phyloP scores from a whole-genome alignment of 805 yeast genomes.

The Pichia ethanolica region DNA sequence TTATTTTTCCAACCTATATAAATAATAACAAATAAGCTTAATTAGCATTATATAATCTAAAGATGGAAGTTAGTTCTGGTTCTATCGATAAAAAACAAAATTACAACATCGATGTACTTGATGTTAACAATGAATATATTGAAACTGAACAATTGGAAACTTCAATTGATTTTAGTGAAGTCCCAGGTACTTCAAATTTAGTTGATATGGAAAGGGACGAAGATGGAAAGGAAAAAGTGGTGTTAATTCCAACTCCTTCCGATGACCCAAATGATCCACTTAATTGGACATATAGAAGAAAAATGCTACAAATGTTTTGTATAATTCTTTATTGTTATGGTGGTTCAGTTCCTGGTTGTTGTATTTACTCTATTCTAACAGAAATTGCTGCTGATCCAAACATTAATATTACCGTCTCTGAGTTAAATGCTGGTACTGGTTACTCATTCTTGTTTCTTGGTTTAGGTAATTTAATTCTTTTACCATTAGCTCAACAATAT shows the following conservation, averaged over 20 bases:
- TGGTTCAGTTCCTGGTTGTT: conserved; percentile 21
- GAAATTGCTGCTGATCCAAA: conserved; percentile 25
- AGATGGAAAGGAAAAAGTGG: conserved; percentile 28
- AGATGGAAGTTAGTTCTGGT: background rate
- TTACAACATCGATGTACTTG: background rate
- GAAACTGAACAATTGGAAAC: background rate
- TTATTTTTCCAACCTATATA: too few relatives aligned
- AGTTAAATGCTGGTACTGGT: conserved; percentile 34
- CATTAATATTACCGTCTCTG: conserved; percentile 18
- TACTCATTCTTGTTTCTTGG: conserved; percentile 35
- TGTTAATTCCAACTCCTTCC: conserved; percentile 59
- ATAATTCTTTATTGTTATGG: conserved; percentile 31
- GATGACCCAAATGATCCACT: conserved; percentile 66
- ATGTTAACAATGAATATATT: background rate
- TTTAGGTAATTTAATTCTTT: conserved; percentile 30
- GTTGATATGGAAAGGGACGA: conserved; percentile 32
- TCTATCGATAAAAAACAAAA: background rate
- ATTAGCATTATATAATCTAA: background rate
- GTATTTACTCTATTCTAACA: conserved; percentile 17
- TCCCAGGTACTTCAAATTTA: conserved; percentile 47
- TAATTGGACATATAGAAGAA: conserved; percentile 49
- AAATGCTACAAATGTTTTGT: conserved; percentile 39
- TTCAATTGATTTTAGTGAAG: conserved; percentile 27
- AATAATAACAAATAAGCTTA: too few relatives aligned
- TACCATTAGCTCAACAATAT: conserved; percentile 33